Percentiles rank a stretch among this genome's conserved stretches.
phyloP scores from a whole-genome alignment of 495 filamentous ascomycete species.

The Penicillium bovifimosum region DNA sequence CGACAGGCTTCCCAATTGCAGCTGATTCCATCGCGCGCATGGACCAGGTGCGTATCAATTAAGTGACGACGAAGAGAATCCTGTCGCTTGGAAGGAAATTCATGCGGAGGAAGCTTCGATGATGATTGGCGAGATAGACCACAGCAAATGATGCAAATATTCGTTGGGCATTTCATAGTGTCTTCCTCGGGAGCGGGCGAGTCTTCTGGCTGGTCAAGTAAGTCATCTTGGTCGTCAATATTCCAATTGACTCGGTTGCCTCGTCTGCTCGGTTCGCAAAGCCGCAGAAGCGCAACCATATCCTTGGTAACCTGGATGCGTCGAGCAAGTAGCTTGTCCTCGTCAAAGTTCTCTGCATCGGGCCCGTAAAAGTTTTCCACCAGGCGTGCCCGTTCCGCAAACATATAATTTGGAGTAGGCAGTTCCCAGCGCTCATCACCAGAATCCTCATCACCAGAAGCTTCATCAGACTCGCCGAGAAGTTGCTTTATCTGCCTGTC shows the following conservation, averaged over 20 bases:
- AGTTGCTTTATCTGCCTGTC: conserved; percentile 27
- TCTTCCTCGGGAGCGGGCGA: not conserved
- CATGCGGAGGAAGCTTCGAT: conserved; percentile 26
- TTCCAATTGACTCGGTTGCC: conserved; percentile 24
- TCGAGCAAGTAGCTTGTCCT: conserved; percentile 22
- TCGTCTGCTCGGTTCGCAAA: conserved; percentile 20
- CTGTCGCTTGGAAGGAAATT: conserved; percentile 23
- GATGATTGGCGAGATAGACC: conserved; percentile 21
- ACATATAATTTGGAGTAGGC: conserved; percentile 19
- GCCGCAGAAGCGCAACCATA: conserved; percentile 18
- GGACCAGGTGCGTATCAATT: conserved; percentile 14
- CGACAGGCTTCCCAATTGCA: conserved; percentile 25
- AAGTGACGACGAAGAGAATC: conserved; percentile 30
- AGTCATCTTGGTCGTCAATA: conserved; percentile 11
- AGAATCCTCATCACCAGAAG: conserved; percentile 9
- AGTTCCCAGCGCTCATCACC: conserved; percentile 9
- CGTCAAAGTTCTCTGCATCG: conserved; percentile 21
- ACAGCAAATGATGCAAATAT: conserved; percentile 28
- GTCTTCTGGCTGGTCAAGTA: conserved; percentile 9
- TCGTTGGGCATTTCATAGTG: conserved; percentile 12
- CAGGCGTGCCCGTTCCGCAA: conserved; percentile 22
- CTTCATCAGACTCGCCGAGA: conserved; percentile 15
- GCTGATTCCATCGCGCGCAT: conserved; percentile 21
- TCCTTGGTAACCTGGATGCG: conserved; percentile 29
- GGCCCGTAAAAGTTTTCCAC: conserved; percentile 28